Evolutionary conservation across 2,329 filamentous ascomycete species (phyloP).

Genomic region (Orbilia oligospora): DNA sequence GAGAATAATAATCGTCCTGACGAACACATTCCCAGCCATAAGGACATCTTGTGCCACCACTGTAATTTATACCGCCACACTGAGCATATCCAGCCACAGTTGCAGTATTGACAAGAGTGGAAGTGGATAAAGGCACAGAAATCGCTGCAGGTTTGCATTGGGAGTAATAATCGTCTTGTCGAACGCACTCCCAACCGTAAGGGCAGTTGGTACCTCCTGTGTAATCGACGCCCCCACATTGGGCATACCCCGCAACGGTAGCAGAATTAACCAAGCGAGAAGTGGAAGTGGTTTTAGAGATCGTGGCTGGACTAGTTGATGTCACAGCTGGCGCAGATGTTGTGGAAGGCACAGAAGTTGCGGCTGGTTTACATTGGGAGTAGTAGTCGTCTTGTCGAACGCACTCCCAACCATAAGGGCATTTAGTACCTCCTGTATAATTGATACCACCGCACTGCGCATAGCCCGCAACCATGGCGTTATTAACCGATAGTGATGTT

Average conservation of each 20-base stretch:
- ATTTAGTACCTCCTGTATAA: slow-evolving; percentile 19
- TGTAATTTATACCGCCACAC: slow-evolving; percentile 60
- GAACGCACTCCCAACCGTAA: slow-evolving; percentile 18
- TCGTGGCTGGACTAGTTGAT: not conserved
- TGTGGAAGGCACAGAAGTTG: not conserved
- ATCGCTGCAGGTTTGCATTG: slow-evolving; percentile 11
- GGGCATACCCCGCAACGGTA: slow-evolving; percentile 8
- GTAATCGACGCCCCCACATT: slow-evolving; percentile 31
- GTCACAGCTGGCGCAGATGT: not conserved
- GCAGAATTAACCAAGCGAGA: not conserved
- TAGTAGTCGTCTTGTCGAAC: slow-evolving; percentile 22
- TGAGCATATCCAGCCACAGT: slow-evolving; percentile 54
- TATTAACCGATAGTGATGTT: slow-evolving; percentile 1
- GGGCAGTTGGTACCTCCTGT: slow-evolving; percentile 19
- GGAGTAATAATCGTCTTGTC: not conserved
- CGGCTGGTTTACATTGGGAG: slow-evolving; percentile 29
- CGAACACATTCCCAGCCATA: slow-evolving; percentile 57
- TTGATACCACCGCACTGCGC: slow-evolving; percentile 30
- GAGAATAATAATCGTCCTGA: slow-evolving; percentile 62
- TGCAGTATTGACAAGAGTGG: not conserved
- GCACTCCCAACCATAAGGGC: slow-evolving; percentile 25
- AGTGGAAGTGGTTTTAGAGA: not conserved
- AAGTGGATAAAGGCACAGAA: not conserved
- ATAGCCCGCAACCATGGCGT: slow-evolving; percentile 9
- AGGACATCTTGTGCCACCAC: slow-evolving; percentile 57